Evolutionary conservation across 2,329 filamentous ascomycete species (phyloP), one percentile per base, ranked within the genome.

Genomic region (Penicillium polonicum): DNA sequence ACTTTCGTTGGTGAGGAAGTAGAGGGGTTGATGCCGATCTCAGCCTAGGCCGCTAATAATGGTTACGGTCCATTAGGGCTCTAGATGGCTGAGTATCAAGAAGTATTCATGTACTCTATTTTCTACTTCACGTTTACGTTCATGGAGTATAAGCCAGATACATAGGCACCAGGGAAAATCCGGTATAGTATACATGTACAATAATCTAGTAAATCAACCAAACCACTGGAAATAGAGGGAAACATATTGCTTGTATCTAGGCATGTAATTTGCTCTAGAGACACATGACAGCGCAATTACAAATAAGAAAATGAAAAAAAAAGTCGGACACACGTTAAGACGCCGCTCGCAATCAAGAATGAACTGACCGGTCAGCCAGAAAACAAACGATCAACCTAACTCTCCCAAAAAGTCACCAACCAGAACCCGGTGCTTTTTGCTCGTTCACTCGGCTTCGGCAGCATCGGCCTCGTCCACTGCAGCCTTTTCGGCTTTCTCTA

Each of bases 301-400:
- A 64, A 57, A 55, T 60, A 45, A 54, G 57, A 48, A 60, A 61
- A 58, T 17, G 5, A 59, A 53, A 48, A 58, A 59, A 54, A 58
- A 59, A 54, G 44, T 65, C 59, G 61, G 64, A 65, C 58, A 66
- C 65, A 67, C 64, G 64, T 67, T 67, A 67, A 64, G 65, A 67
- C 65, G 64, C 64, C 65, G 65, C 63, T 67, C 60, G 59, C 64
- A 66, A 65, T 63, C 58, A 60, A 65, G 50, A 59, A 60, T 57
- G 57, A 64, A 51, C 62, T 59, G 55, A 63, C 60, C 59, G 55
- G 31, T 60, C 51, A 55, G 61, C 57, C 59, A 60, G 51, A 58
- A 61, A 63, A 55, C 57, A 64, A 62, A 65, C 58, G 57, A 64
- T 64, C 64, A 65, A 67, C 64, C 65, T 59, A 55, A 52, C 55